Evolutionary conservation across 2,329 filamentous ascomycete species (phyloP).

Genomic region (Penicillium sp.): DNA sequence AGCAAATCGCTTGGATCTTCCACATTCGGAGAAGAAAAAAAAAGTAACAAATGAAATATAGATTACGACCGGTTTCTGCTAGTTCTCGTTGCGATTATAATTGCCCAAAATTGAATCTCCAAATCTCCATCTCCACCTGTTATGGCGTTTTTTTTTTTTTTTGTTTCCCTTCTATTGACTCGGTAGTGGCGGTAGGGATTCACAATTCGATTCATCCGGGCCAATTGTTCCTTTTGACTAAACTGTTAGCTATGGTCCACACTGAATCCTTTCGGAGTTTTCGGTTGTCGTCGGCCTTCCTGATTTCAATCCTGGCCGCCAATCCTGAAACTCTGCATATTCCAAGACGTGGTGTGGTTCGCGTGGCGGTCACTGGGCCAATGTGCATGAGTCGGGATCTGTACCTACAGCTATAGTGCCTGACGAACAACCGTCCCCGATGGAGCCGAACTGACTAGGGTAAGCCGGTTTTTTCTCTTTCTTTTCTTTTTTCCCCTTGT

Average conservation of each 20-base stretch:
- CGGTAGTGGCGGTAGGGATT: constrained; percentile 1
- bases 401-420: constrained; percentile 15
- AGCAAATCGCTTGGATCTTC: neutral
- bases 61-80: neutral
- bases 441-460: constrained; percentile 9
- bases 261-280: neutral
- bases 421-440: neutral
- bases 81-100: neutral
- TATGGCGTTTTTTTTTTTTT: constrained; percentile 15
- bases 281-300: constrained; percentile 1
- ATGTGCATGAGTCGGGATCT: constrained; percentile 9
- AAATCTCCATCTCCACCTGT: constrained; percentile 5
- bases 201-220: neutral
- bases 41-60: neutral
- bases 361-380: neutral
- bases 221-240: constrained; percentile 6
- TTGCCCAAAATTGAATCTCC: neutral
- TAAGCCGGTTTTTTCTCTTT: constrained; percentile 7
- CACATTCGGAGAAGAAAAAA: neutral
- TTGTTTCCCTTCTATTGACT: constrained; percentile 14
- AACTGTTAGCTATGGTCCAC: neutral
- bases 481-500: neutral
- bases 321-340: constrained; percentile 8
- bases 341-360: constrained; percentile 11
- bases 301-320: constrained; percentile 16